Base-by-base conservation (phyloP, 306 rosid genomes). In the Senna tora region DNA sequence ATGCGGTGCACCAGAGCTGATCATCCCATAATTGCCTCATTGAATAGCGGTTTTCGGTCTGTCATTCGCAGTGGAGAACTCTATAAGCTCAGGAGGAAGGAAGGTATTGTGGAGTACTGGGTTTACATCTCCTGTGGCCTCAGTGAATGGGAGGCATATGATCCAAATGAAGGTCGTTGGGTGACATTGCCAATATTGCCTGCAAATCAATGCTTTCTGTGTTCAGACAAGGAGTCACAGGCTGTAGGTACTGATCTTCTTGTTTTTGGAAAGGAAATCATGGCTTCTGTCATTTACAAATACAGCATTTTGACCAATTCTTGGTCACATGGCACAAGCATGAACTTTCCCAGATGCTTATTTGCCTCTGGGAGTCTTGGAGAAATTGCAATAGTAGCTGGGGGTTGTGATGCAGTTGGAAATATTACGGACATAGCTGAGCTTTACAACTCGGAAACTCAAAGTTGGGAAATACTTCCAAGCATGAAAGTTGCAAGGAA, bases 211-310 rank as follows among this genome's bases (percentile, higher is more conserved):
- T 91, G 92, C 65, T 88, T 91, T 79, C 83, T 76, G 84, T 82
- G 84, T 69, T 85, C 95, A 0, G 95, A 87, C 65, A 91, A 88
- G 82, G 97, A 91, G 82, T 91, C 95, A 0, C 75, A 86, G 70
- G 97, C 92, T 2, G 95, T 91, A 80, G 97, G 97, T 13, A 88
- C 92, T 0, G 90, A 91, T 63, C 95, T 91, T 69, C 95, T 91
- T 66, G 92, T 91, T 76, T 91, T 91, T 46, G 97, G 95, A 42
- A 86, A 75, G 85, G 97, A 80, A 75, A 78, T 80, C 62, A 42
- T 45, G 39, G 78, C 92, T 73, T 85, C 84, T 69, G 84, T 85
- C 72, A 84, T 91, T 74, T 82, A 87, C 76, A 86, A 77, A 61
- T 91, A 91, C 32, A 83, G 89, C 75, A 85, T 91, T 85, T 72